Evolutionary conservation across 352 stramenopile species (phyloP).

Genomic region (Plasmopara halstedii): DNA sequence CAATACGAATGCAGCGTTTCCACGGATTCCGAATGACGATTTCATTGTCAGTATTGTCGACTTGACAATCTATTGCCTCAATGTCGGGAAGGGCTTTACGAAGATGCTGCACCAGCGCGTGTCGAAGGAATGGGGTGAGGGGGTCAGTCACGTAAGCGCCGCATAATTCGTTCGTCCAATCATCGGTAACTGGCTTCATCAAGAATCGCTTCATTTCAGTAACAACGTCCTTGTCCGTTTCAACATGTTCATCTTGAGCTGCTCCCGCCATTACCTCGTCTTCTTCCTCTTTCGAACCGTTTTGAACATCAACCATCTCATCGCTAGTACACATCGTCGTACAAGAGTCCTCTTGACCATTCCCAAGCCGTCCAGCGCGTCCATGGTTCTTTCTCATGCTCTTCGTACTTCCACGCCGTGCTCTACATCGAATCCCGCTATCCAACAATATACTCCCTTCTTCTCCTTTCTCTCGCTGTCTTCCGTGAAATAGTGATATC

Average conservation of each 20-base stretch:
- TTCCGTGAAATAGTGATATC: conserved; percentile 17
- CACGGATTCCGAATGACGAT: conserved; percentile 39
- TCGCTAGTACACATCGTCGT: background rate
- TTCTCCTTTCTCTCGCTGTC: background rate
- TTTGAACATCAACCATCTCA: background rate
- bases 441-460: conserved; percentile 8
- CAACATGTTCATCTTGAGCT: background rate
- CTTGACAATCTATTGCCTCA: conserved; percentile 51
- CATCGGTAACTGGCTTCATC: conserved; percentile 16
- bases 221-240: conserved; percentile 16
- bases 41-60: conserved; percentile 46
- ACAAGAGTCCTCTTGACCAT: conserved; percentile 2
- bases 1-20: conserved; percentile 53
- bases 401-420: conserved; percentile 24
- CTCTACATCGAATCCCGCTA: conserved; percentile 11
- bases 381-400: conserved; percentile 28
- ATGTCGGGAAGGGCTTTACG: conserved; percentile 32
- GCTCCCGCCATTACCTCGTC: background rate
- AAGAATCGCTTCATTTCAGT: conserved; percentile 34
- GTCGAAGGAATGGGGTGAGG: conserved; percentile 53
- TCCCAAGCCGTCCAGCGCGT: conserved; percentile 10
- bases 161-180: conserved; percentile 15
- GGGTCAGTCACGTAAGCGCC: conserved; percentile 49
- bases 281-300: background rate
- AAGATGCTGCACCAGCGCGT: conserved; percentile 46